phyloP scores from a whole-genome alignment of 108 stramenopile genomes.

The Cyclostephanos tholiformis region DNA sequence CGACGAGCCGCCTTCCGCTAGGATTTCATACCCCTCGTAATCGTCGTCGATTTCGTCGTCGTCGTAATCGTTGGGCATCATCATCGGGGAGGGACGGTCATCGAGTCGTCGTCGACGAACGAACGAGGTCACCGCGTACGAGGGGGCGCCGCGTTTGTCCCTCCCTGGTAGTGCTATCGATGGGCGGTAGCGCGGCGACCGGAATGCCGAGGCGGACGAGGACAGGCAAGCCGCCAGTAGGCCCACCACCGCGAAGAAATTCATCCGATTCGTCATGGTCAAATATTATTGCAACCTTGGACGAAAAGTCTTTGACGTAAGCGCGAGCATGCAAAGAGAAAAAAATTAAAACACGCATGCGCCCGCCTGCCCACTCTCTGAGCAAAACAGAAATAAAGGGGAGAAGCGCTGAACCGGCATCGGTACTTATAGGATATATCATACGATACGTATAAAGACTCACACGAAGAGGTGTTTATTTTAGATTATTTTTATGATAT shows the following conservation, averaged over 20 bases:
- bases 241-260: neutral
- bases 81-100: neutral
- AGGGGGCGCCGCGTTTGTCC: neutral
- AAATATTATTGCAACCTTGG: neutral
- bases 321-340: neutral
- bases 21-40: constrained; percentile 38
- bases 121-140: neutral
- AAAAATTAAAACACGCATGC: neutral
- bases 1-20: neutral
- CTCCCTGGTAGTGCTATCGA: neutral
- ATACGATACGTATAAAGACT: too few species aligned
- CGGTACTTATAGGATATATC: too few species aligned
- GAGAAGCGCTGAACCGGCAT: too few species aligned
- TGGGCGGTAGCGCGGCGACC: neutral
- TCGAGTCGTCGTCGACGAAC: neutral
- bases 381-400: too few species aligned
- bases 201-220: constrained; percentile 7
- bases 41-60: constrained; percentile 26
- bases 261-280: neutral
- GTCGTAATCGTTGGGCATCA: neutral
- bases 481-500: too few species aligned
- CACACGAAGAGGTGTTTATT: too few species aligned
- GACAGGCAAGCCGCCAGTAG: constrained; percentile 1
- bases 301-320: too few species aligned
- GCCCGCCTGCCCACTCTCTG: too few species aligned